A percentile compares a stretch with the other conserved stretches of the same genome.
Evolutionary conservation across 495 filamentous ascomycete species (phyloP).

Genomic region (Bathelium albidoporum): DNA sequence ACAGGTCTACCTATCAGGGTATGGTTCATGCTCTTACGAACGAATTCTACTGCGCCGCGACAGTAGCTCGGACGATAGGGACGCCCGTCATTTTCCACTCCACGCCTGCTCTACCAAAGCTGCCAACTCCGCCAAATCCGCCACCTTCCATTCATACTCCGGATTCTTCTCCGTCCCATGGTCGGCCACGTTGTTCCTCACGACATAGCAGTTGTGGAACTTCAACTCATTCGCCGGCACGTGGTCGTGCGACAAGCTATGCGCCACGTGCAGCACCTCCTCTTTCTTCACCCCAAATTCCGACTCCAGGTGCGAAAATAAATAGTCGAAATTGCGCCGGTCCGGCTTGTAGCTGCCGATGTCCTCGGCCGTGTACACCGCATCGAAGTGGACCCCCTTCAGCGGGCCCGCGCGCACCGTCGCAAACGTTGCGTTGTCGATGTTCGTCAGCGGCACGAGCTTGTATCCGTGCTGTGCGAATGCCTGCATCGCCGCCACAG

Average conservation of each 20-base stretch:
- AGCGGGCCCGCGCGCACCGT: slow-evolving; percentile 42
- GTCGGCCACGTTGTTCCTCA: slow-evolving; percentile 39
- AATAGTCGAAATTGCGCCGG: slow-evolving; percentile 53
- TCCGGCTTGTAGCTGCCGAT: slow-evolving; percentile 70
- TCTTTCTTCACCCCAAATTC: slow-evolving; percentile 45
- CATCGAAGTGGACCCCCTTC: slow-evolving; percentile 48
- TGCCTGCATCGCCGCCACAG: slow-evolving; percentile 19
- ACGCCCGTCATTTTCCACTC: neutral
- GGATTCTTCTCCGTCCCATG: slow-evolving; percentile 30
- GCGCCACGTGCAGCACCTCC: slow-evolving; percentile 57
- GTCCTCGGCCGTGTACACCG: slow-evolving; percentile 62
- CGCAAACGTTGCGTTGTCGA: slow-evolving; percentile 53
- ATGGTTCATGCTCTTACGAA: neutral
- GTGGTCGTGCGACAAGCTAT: slow-evolving; percentile 64
- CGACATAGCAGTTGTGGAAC: slow-evolving; percentile 62
- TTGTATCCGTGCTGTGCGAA: slow-evolving; percentile 53
- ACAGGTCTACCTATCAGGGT: neutral
- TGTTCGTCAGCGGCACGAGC: slow-evolving; percentile 62
- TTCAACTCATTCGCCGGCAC: slow-evolving; percentile 53
- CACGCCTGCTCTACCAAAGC: slow-evolving; percentile 48
- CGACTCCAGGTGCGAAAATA: slow-evolving; percentile 44
- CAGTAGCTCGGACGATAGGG: neutral
- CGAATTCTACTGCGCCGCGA: too few species aligned
- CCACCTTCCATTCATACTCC: slow-evolving; percentile 49
- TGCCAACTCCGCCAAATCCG: slow-evolving; percentile 61